phyloP scores from a whole-genome alignment of 2,329 filamentous ascomycete species.

The Pyrenochaeta sp. region DNA sequence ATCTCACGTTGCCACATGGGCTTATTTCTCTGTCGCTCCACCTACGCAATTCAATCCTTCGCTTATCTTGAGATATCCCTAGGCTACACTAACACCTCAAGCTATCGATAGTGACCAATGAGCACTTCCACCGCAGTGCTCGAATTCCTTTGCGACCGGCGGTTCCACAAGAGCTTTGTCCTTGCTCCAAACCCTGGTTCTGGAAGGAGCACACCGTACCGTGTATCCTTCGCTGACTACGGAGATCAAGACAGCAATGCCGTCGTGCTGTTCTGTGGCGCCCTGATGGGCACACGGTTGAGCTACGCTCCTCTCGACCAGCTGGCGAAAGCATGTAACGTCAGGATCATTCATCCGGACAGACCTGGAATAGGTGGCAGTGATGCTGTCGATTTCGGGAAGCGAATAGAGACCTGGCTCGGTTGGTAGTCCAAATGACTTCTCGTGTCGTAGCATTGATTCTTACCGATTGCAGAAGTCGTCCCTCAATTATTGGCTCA shows the following conservation, averaged over 20 bases:
- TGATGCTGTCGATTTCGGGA: slow-evolving; percentile 31
- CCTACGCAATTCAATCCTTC: not conserved
- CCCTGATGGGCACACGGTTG: slow-evolving; percentile 34
- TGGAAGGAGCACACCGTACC: slow-evolving; percentile 25
- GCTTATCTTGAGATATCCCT: not conserved
- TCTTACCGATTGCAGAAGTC: slow-evolving; percentile 32
- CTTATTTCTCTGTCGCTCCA: not conserved
- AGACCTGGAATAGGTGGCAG: slow-evolving; percentile 41
- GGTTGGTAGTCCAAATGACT: slow-evolving; percentile 13
- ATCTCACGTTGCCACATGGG: not conserved
- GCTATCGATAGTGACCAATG: not conserved
- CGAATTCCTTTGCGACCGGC: slow-evolving; percentile 40
- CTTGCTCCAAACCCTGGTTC: slow-evolving; percentile 32
- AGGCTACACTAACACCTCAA: not conserved
- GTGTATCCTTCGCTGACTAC: slow-evolving; percentile 41
- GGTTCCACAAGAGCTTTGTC: slow-evolving; percentile 35
- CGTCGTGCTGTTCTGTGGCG: slow-evolving; percentile 42
- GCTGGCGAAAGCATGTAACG: slow-evolving; percentile 32
- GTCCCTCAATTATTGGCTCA: slow-evolving; percentile 37
- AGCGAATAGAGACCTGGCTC: slow-evolving; percentile 38
- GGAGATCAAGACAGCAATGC: slow-evolving; percentile 37
- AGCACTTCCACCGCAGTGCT: slow-evolving; percentile 24
- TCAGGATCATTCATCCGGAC: slow-evolving; percentile 42
- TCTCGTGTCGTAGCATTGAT: not conserved
- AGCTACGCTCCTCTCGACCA: slow-evolving; percentile 37